phyloP scores from a whole-genome alignment of 208 protist genomes.

The Crithidia sp. region DNA sequence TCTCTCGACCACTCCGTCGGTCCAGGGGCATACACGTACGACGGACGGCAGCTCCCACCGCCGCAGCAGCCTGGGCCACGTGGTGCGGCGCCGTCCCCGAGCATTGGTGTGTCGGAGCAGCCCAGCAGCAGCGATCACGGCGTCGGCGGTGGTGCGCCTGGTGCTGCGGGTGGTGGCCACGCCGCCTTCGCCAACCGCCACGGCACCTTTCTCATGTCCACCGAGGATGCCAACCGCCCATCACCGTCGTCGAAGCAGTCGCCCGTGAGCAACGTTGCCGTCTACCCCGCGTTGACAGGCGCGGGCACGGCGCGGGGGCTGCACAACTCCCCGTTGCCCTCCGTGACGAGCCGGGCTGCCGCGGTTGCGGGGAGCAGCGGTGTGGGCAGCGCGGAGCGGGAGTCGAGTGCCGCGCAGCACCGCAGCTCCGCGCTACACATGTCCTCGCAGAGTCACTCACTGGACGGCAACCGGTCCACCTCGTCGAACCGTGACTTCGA shows the following conservation, averaged over 20 bases:
- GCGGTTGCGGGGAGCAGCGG: no score
- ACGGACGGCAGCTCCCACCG: not conserved
- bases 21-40: constrained; percentile 1
- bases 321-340: not conserved
- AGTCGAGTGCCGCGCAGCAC: not conserved
- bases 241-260: not conserved
- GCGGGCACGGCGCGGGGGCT: not conserved
- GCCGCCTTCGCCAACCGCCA: not conserved
- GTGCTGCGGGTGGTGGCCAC: not conserved
- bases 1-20: constrained; percentile 8
- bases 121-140: not conserved
- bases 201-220: constrained; percentile 15
- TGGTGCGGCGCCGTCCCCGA: not conserved
- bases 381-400: not conserved
- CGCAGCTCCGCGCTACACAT: not conserved
- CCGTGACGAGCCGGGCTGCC: not conserved
- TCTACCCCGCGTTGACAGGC: not conserved
- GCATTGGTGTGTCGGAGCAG: not conserved
- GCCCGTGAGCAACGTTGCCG: not conserved
- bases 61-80: not conserved
- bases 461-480: constrained; percentile 7
- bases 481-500: constrained; percentile 9
- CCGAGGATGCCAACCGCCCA: not conserved
- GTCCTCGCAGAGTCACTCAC: not conserved
- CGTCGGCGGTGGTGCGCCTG: not conserved